A percentile compares a stretch with the other conserved stretches of the same genome.
Conservation (phyloP, 2,329 filamentous ascomycete genomes). For the Fusarium sp. region DNA sequence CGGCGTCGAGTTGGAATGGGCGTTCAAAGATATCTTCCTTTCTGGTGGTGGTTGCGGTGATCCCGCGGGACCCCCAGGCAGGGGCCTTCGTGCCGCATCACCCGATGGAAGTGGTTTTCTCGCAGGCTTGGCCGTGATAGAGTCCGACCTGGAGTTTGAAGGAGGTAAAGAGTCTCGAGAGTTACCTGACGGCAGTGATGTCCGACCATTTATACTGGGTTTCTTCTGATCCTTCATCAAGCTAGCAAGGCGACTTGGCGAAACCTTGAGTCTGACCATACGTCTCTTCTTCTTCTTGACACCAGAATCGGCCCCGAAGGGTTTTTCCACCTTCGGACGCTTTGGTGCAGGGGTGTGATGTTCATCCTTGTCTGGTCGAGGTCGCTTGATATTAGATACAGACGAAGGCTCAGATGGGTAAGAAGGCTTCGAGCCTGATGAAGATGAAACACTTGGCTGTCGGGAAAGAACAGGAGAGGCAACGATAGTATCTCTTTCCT, state of each 20-base stretch:
- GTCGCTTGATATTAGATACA: constrained; percentile 48
- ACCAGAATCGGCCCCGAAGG: constrained; percentile 35
- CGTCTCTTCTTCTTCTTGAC: constrained; percentile 47
- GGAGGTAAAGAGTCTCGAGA: constrained; percentile 44
- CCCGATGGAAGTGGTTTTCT: constrained; percentile 52
- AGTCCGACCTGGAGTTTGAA: constrained; percentile 43
- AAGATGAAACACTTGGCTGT: constrained; percentile 39
- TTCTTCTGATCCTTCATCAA: constrained; percentile 48
- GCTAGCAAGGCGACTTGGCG: constrained; percentile 50
- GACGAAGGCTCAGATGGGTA: constrained; percentile 35
- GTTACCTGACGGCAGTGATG: constrained; percentile 49
- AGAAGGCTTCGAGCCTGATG: constrained; percentile 36
- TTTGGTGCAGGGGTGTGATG: constrained; percentile 51
- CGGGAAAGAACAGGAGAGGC: constrained; percentile 42
- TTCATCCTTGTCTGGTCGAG: constrained; percentile 54
- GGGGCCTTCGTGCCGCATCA: constrained; percentile 47
- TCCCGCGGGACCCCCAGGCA: constrained; percentile 46
- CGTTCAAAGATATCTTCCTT: constrained; percentile 45
- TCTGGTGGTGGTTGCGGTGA: constrained; percentile 40
- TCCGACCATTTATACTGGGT: constrained; percentile 42
- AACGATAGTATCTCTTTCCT: constrained; percentile 45
- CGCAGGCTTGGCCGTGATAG: constrained; percentile 50
- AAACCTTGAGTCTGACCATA: constrained; percentile 54
- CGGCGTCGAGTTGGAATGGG: constrained; percentile 34
- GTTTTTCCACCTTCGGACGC: constrained; percentile 53